Evolutionary conservation across 805 yeast genomes (phyloP).

Genomic region (Blastobotrys americana): DNA sequence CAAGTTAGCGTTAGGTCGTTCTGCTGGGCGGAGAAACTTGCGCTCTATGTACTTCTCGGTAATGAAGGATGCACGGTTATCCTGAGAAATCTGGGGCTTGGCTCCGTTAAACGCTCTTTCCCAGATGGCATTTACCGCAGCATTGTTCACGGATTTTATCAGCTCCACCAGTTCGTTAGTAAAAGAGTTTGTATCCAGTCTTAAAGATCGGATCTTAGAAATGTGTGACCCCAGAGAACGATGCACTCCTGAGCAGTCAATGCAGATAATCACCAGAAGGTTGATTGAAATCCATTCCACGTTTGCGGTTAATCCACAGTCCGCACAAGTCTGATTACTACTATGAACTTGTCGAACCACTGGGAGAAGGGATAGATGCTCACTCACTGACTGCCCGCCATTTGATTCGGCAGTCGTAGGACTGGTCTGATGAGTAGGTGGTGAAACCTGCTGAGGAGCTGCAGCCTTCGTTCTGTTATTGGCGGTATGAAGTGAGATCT

Average conservation of each 20-base stretch:
- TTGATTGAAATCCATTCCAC: conserved; percentile 84
- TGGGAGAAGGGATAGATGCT: conserved; percentile 13
- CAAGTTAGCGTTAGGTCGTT: conserved; percentile 30
- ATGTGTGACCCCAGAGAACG: conserved; percentile 77
- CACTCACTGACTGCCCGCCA: too few relatives aligned
- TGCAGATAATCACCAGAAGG: conserved; percentile 63
- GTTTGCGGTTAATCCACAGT: conserved; percentile 53
- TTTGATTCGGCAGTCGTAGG: conserved; percentile 4
- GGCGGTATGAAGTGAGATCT: too few relatives aligned
- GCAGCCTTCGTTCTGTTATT: too few relatives aligned
- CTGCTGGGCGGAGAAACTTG: conserved; percentile 36
- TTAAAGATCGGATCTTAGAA: conserved; percentile 69
- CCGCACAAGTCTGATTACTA: conserved; percentile 67
- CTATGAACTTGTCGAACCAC: conserved; percentile 27
- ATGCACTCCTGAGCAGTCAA: conserved; percentile 84
- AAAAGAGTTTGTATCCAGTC: conserved; percentile 55
- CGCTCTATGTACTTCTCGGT: conserved; percentile 56
- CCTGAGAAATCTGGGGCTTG: conserved; percentile 32
- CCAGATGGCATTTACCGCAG: conserved; percentile 49
- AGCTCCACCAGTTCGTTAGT: conserved; percentile 53
- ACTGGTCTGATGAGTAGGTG: not conserved
- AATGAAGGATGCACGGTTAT: conserved; percentile 51
- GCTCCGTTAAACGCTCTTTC: conserved; percentile 36
- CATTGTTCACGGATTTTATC: conserved; percentile 51
- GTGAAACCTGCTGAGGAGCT: not conserved